Evolutionary conservation across 176 grass and related monocot genomes (phyloP), one percentile per base, ranked within the genome.

Genomic region (Musa acuminata): DNA sequence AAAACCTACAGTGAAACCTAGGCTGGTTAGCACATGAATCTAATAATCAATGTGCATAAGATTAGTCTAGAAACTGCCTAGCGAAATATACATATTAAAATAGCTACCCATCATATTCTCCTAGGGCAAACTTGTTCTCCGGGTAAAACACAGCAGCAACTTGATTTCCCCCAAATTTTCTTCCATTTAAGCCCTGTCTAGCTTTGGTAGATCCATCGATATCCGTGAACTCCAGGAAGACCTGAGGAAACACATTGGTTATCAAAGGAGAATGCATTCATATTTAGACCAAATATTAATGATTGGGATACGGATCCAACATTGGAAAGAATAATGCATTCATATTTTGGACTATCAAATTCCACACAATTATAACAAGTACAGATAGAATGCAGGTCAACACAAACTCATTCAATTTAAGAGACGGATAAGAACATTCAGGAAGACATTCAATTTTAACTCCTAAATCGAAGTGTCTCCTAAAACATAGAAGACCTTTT

Each of bases 201-300:
- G 93, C 93, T 75, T 80, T 96, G 48, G 92, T 75, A 2, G 92
- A 82, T 48, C 89, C 87, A 5, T 92, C 92, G 8, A 81, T 79
- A 75, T 96, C 92, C 71, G 83, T 87, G 84, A 76, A 96, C 84
- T 96, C 92, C 89, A 96, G 74, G 88, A 90, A 92, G 76, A 96
- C 92, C 92, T 96, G 87, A 75, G 78, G 72, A 1, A 2, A 11
- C 24, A 73, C 16, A 57, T 17, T 13, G 16, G 16, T 13, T 9
- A 57, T 57, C 54, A 57, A 13, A 17, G 16, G 16, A 57, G 9
- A 57, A 57, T 16, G 9, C 6, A 57, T 57, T 12, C 12, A 3
- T 12, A 12, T 16, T 22, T 12, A 22, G 22, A 22, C 0, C 22
- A 22, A 22, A 22, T 22, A 22, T 22, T n/a, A n/a, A n/a, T n/a